These are phyloP conservation scores for Hansfordia pulvinata DNA, from an alignment of 2,329 filamentous ascomycete species.

Conservation along the genomic window DNA sequence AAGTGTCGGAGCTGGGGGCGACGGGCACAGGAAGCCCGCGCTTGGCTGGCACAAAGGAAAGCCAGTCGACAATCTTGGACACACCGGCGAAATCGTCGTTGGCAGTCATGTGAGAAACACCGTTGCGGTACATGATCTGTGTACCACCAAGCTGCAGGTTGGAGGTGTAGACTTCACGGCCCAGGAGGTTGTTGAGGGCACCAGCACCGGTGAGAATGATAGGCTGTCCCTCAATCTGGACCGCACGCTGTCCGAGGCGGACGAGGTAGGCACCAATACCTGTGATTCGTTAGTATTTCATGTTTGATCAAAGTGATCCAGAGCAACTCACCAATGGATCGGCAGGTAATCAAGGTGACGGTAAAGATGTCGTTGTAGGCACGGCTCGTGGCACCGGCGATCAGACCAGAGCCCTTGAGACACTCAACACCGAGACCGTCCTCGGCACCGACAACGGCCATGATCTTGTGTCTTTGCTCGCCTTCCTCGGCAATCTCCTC, in stretches of 20 bases:
- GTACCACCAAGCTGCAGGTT: conserved; percentile 98
- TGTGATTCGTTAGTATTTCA: conserved; percentile 22
- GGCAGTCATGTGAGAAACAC: conserved; percentile 97
- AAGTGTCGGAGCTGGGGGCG: conserved; percentile 68
- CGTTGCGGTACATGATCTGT: conserved; percentile 99
- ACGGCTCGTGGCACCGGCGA: conserved; percentile 90
- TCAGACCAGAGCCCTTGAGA: conserved; percentile 90
- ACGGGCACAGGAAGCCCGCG: conserved; percentile 90
- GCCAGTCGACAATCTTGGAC: conserved; percentile 94
- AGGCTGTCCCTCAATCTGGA: conserved; percentile 96
- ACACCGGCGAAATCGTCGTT: conserved; percentile 96
- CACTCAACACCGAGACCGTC: conserved; percentile 97
- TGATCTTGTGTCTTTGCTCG: conserved; percentile 86
- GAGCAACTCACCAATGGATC: conserved; percentile 66
- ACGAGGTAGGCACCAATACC: conserved; percentile 97
- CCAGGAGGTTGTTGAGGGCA: conserved; percentile 94
- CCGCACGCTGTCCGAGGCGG: conserved; percentile 92
- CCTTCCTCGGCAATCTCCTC: conserved; percentile 77
- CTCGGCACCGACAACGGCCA: conserved; percentile 83
- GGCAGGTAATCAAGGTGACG: conserved; percentile 90
- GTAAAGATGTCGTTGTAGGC: conserved; percentile 99
- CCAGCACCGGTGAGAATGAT: conserved; percentile 97
- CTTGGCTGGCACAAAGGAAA: conserved; percentile 94
- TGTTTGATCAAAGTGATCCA: conserved; percentile 4
- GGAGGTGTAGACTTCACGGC: conserved; percentile 96